phyloP scores from a whole-genome alignment of 805 yeast genomes.

The Pichia occidentalis region DNA sequence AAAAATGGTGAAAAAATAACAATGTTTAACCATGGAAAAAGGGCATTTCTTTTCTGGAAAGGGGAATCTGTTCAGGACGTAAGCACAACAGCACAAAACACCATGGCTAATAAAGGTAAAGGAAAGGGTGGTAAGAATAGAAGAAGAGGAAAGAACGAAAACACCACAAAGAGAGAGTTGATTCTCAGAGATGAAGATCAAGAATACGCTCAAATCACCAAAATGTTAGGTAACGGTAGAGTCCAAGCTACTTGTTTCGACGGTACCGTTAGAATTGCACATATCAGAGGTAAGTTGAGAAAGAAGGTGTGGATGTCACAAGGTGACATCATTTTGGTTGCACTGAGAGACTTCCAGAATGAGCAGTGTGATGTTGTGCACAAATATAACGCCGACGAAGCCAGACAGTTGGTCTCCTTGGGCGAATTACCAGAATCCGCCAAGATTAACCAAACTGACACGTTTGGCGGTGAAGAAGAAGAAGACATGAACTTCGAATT shows the following conservation, averaged over 20 bases:
- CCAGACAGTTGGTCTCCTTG: conserved; percentile 87
- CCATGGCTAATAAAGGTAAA: conserved; percentile 37
- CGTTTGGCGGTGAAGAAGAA: conserved; percentile 92
- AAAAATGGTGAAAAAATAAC: too few species aligned
- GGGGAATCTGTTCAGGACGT: too few species aligned
- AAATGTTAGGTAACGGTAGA: conserved; percentile 98
- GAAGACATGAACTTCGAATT: conserved; percentile 98
- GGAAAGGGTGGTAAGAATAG: conserved; percentile 83
- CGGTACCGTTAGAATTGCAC: conserved; percentile 90
- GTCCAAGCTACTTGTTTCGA: conserved; percentile 94
- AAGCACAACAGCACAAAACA: background rate
- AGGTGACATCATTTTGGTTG: conserved; percentile 94
- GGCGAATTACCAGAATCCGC: conserved; percentile 98
- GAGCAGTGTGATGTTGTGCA: conserved; percentile 97
- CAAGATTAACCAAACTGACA: conserved; percentile 95
- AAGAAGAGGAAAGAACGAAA: conserved; percentile 97
- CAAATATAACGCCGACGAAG: conserved; percentile 95
- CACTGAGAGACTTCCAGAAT: conserved; percentile 97
- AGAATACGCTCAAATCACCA: conserved; percentile 96
- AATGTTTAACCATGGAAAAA: too few species aligned
- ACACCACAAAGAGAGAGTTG: conserved; percentile 90
- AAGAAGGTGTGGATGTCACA: conserved; percentile 99
- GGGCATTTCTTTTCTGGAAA: too few species aligned
- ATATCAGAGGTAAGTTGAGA: conserved; percentile 97
- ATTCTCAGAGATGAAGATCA: conserved; percentile 91